These are phyloP conservation scores for Aspergillus piperis DNA, from an alignment of 2,329 filamentous ascomycete species.

Conservation along the genomic window DNA sequence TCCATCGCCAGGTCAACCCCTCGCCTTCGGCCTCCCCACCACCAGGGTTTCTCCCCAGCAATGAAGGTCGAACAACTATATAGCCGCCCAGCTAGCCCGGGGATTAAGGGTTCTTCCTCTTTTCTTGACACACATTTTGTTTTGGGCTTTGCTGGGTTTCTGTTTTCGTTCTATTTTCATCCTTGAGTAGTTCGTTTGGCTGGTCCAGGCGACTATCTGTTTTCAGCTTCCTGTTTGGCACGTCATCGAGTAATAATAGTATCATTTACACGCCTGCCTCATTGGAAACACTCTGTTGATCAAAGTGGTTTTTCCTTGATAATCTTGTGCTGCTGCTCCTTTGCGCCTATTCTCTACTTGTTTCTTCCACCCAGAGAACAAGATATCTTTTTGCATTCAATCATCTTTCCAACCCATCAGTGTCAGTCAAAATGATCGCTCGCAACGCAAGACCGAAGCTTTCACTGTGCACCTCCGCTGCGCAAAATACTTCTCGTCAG, in stretches of 20 bases:
- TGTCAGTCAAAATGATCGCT: slow-evolving; percentile 31
- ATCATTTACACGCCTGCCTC: slow-evolving; percentile 24
- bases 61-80: slow-evolving; percentile 25
- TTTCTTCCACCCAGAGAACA: not conserved
- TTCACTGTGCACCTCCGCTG: slow-evolving; percentile 47
- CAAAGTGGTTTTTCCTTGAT: slow-evolving; percentile 26
- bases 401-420: slow-evolving; percentile 8
- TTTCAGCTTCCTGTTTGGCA: not conserved
- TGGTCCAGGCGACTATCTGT: slow-evolving; percentile 42
- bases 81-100: slow-evolving; percentile 34
- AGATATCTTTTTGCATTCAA: slow-evolving; percentile 8
- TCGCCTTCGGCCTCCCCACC: slow-evolving; percentile 2
- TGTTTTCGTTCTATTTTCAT: slow-evolving; percentile 37
- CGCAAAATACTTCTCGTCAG: slow-evolving; percentile 37
- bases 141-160: slow-evolving; percentile 34
- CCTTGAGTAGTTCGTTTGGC: slow-evolving; percentile 40
- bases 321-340: slow-evolving; percentile 12
- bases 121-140: slow-evolving; percentile 33
- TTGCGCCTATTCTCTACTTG: slow-evolving; percentile 6
- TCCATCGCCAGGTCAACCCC: not conserved
- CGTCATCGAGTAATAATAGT: slow-evolving; percentile 27
- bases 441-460: slow-evolving; percentile 49
- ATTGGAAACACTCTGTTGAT: slow-evolving; percentile 38
- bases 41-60: not conserved
- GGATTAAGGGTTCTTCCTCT: slow-evolving; percentile 16